These are phyloP conservation scores for Dictyostelium capitatum DNA, from an alignment of 78 protist genomes.

Conservation along the genomic window DNA sequence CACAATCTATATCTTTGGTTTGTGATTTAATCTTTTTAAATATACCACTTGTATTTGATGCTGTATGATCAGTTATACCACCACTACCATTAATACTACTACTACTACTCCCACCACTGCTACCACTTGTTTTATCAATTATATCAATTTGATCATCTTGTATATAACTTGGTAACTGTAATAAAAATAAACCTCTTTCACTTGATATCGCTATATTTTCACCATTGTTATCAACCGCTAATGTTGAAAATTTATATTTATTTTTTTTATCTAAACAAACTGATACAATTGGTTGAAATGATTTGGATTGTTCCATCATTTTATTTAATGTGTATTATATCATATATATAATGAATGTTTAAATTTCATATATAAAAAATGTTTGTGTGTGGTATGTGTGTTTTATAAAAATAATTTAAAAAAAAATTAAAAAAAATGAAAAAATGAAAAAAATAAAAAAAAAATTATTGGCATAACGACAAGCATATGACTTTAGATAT, in stretches of 20 bases:
- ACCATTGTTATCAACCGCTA: not conserved
- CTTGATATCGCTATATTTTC: constrained; percentile 20
- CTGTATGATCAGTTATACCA: not conserved
- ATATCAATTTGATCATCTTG: constrained; percentile 3
- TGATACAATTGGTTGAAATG: constrained; percentile 5
- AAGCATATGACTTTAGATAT: too few species aligned
- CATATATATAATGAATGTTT: too few species aligned
- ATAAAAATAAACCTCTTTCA: constrained; percentile 5
- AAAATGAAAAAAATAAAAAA: too few species aligned
- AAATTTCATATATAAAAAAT: too few species aligned
- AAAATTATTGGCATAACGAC: too few species aligned
- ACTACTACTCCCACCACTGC: not conserved
- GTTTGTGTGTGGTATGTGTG: too few species aligned
- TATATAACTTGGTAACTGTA: not conserved
- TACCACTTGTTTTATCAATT: constrained; percentile 1
- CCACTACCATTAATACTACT: not conserved
- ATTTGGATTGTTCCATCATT: not conserved
- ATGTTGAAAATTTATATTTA: constrained; percentile 23
- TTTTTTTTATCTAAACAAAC: constrained; percentile 23
- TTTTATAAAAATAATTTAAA: too few species aligned
- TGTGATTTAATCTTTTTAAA: not conserved
- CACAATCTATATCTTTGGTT: not conserved
- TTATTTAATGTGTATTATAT: too few species aligned
- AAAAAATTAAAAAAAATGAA: too few species aligned
- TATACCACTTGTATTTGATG: not conserved